Evolutionary conservation across 2,329 filamentous ascomycete species (phyloP), one percentile per base, ranked within the genome.

Genomic region (Penicillium paneum): DNA sequence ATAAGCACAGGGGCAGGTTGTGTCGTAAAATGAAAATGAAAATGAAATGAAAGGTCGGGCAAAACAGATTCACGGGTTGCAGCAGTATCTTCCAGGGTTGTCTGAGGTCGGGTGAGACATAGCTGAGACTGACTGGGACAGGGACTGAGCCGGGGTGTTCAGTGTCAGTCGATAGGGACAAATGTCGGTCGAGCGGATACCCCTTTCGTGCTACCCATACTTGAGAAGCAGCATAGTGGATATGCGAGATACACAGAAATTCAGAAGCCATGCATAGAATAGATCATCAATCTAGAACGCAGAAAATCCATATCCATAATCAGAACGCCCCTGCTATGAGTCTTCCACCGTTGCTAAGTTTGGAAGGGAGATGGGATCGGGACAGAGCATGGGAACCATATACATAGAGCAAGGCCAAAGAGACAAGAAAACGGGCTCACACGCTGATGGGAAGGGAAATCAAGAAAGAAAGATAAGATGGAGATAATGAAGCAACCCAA

Each of bases 261-360:
- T 36, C 24, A 26, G 31, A 51, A 36, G 49, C 21, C 40, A 51
- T 51, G 35, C 21, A 50, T 50, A 24, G 49, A 40, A 38, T 36
- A 43, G 32, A 49, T 53, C 50, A 49, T 34, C 50, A 51, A 49
- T 44, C 54, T 55, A 45, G 46, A 52, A 31, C 44, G 46, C 19
- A n/a, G 42, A 21, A 44, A 28, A 47, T 5, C 21, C 21, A 24
- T 24, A 54, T 19, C 41, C 41, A 50, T 32, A 54, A 43, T 43
- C 39, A 54, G 40, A 62, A 63, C 61, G 61, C 61, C 61, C 47
- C 39, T 59, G 57, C 57, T 60, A 62, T 63, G 61, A 57, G 34
- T 48, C 45, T 49, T 54, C 39, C 49, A 39, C 42, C 44, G 36
- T 26, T 47, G 49, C 51, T 50, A 55, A 55, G 45, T 42, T 35